Percentiles rank a stretch among this genome's conserved stretches.
These are phyloP conservation scores for Trichomonas gallinae DNA, from an alignment of 208 protist genomes.

Conservation along the genomic window DNA sequence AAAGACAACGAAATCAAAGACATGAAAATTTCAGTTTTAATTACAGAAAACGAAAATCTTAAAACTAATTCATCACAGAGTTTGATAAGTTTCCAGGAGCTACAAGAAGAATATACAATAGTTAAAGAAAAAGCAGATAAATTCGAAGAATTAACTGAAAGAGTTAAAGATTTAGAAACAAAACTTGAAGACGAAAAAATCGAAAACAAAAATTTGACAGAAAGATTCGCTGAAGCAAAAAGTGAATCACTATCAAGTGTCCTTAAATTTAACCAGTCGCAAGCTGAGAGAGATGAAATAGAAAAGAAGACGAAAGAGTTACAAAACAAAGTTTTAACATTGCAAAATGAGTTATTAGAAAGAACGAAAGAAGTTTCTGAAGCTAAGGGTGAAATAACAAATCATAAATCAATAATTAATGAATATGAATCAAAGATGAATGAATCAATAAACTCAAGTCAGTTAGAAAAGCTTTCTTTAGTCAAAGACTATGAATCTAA, in stretches of 20 bases:
- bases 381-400: neutral
- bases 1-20: neutral
- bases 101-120: neutral
- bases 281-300: too few relatives aligned
- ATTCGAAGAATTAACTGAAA: neutral
- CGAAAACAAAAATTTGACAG: neutral
- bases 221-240: neutral
- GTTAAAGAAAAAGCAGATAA: neutral
- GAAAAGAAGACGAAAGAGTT: too few relatives aligned
- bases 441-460: neutral
- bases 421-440: neutral
- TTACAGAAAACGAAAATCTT: neutral
- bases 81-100: neutral
- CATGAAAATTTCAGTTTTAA: neutral
- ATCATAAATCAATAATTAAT: neutral
- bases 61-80: neutral
- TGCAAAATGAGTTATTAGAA: too few relatives aligned
- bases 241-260: neutral
- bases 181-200: neutral
- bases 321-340: too few relatives aligned
- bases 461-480: neutral
- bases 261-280: too few relatives aligned
- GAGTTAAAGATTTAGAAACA: neutral
- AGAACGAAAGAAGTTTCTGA: too few relatives aligned
- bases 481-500: neutral